phyloP scores from a whole-genome alignment of 768 basidiomycete species.

The Trametes coccinea region DNA sequence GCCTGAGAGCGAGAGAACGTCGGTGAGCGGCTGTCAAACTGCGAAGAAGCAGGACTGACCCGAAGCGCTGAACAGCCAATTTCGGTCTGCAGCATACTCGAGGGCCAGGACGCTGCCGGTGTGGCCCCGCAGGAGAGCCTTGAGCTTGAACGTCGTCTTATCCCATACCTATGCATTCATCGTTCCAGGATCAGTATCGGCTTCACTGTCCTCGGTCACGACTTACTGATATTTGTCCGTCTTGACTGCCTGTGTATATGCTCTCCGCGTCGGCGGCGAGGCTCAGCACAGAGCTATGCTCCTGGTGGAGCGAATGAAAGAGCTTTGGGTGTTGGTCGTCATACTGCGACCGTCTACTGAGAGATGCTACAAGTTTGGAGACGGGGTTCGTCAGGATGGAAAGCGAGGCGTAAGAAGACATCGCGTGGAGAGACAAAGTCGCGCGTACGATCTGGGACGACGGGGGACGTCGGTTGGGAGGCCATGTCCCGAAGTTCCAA shows the following conservation, averaged over 20 bases:
- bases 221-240: slow-evolving; percentile 68
- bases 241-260: slow-evolving; percentile 85
- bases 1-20: slow-evolving; percentile 44
- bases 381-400: not conserved
- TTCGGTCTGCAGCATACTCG: slow-evolving; percentile 69
- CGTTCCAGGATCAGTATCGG: not conserved
- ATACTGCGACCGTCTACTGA: slow-evolving; percentile 13
- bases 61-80: slow-evolving; percentile 90
- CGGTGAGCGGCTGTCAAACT: not conserved
- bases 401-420: slow-evolving; percentile 2
- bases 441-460: slow-evolving; percentile 22
- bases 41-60: slow-evolving; percentile 41
- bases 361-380: slow-evolving; percentile 18
- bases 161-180: slow-evolving; percentile 73
- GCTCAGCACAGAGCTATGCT: slow-evolving; percentile 68
- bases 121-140: slow-evolving; percentile 74
- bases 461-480: slow-evolving; percentile 13
- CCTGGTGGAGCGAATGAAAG: slow-evolving; percentile 70
- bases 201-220: not conserved
- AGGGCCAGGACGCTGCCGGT: slow-evolving; percentile 82
- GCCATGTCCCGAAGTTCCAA: slow-evolving; percentile 1
- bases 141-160: slow-evolving; percentile 65
- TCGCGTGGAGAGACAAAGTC: slow-evolving; percentile 1
- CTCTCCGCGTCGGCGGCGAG: slow-evolving; percentile 69
- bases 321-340: slow-evolving; percentile 33